Evolutionary conservation across 2,329 filamentous ascomycete genomes (phyloP).

Genomic region (Trichophyton equinum): DNA sequence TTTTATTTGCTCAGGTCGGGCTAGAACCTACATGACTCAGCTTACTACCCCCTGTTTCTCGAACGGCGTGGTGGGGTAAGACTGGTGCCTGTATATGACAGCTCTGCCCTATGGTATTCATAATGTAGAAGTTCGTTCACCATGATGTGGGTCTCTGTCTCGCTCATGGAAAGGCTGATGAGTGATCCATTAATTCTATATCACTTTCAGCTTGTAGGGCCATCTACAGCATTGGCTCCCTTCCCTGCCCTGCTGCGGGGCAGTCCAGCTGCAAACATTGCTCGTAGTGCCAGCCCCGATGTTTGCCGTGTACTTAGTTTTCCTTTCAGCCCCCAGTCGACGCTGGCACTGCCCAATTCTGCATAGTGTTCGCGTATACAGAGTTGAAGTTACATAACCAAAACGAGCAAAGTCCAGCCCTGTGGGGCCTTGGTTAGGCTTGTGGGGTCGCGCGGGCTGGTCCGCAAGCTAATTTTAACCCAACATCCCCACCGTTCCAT

Average conservation of each 20-base stretch:
- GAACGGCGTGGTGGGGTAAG: background rate
- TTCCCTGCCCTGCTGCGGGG: background rate
- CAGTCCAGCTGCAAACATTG: background rate
- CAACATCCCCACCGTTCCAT: background rate
- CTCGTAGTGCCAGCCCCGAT: background rate
- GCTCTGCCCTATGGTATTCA: background rate
- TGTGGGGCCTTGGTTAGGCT: background rate
- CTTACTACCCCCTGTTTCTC: background rate
- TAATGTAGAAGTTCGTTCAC: background rate
- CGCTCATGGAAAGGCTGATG: background rate
- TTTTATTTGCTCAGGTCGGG: background rate
- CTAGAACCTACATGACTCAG: background rate
- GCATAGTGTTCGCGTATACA: background rate
- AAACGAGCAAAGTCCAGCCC: conserved; percentile 1
- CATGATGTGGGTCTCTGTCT: background rate
- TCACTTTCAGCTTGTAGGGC: background rate
- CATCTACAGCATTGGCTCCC: background rate
- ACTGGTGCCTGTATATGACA: background rate
- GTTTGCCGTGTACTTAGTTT: background rate
- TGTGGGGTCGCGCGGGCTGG: background rate
- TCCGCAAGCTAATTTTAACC: background rate
- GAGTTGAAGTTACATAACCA: background rate
- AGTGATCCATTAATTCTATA: background rate
- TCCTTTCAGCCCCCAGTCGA: background rate
- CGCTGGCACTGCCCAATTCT: background rate